Evolutionary conservation across 306 rosid genomes (phyloP).

Genomic region (Sicyos edulis): DNA sequence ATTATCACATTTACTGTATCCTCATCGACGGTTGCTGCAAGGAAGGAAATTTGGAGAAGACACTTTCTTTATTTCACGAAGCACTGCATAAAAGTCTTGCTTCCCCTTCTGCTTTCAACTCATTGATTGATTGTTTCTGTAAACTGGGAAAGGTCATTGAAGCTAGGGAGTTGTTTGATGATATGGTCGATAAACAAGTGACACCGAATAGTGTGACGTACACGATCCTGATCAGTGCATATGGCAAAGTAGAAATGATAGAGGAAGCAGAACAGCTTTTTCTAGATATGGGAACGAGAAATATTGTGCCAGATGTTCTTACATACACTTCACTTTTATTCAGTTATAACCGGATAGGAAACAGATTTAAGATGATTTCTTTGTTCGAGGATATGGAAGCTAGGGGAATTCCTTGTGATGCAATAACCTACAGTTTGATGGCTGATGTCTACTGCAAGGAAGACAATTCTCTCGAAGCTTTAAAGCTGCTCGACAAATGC

Average conservation of each 20-base stretch:
- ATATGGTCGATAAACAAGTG: conserved; percentile 28
- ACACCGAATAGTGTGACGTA: conserved; percentile 31
- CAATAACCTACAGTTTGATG: conserved; percentile 24
- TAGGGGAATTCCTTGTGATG: conserved; percentile 30
- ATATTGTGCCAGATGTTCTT: conserved; percentile 23
- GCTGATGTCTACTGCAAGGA: conserved; percentile 38
- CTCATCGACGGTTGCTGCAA: conserved; percentile 43
- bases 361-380: conserved; percentile 25
- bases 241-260: conserved; percentile 30
- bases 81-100: conserved; percentile 32
- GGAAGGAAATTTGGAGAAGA: conserved; percentile 32
- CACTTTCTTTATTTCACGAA: conserved; percentile 29
- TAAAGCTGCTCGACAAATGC: conserved; percentile 32
- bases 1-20: conserved; percentile 29
- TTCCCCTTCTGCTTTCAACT: conserved; percentile 32
- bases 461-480: conserved; percentile 27
- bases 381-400: conserved; percentile 37
- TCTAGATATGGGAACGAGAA: conserved; percentile 32
- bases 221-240: conserved; percentile 32
- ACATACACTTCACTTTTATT: conserved; percentile 37
- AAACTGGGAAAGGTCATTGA: conserved; percentile 28
- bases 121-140: conserved; percentile 37
- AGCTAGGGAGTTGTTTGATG: conserved; percentile 35
- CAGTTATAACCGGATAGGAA: conserved; percentile 31
- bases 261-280: conserved; percentile 36